Evolutionary conservation across 768 basidiomycete species (phyloP), one percentile per base, ranked within the genome.

Genomic region (Russula virescens): DNA sequence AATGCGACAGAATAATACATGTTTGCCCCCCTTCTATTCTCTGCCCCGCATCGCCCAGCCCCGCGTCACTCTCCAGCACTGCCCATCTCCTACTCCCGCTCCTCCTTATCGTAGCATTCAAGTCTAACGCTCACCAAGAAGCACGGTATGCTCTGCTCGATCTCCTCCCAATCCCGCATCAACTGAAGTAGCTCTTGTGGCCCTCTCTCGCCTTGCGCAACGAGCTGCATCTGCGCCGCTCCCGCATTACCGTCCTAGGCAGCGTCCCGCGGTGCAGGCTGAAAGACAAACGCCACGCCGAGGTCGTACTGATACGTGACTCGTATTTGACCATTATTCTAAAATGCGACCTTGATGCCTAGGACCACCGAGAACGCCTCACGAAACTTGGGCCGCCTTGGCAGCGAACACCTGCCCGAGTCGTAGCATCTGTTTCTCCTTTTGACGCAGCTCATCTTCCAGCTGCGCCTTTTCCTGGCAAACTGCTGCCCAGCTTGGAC

Each of bases 261-360:
- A 31, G 31, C 31, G 31, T 8, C 31, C 31, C 31, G 8, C 31
- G 31, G 31, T 8, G 31, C 31, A 31, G 31, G 31, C 31, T 86
- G 85, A 72, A 99, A 92, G 34, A 94, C 89, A 71, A 97, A 95
- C 53, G 89, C 86, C 31, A 92, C 89, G 58, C 82, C 82, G 7
- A 91, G 83, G 65, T n/a, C n/a, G n/a, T n/a, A n/a, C n/a, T n/a
- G n/a, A n/a, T n/a, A n/a, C n/a, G n/a, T n/a, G n/a, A n/a, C n/a
- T n/a, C n/a, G n/a, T n/a, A n/a, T n/a, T n/a, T n/a, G n/a, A n/a
- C 94, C 95, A 54, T 92, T 93, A 18, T 89, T 90, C 70, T 91
- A 91, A 71, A 98, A 97, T 1, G 88, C 87, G 54, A 98, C 82
- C 69, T 96, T 93, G 71, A 94, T 86, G 7, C 95, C 96, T 0